Conservation (phyloP, 1,139 yeast genomes). For the Zhuliangozyma parablackwelliae region DNA sequence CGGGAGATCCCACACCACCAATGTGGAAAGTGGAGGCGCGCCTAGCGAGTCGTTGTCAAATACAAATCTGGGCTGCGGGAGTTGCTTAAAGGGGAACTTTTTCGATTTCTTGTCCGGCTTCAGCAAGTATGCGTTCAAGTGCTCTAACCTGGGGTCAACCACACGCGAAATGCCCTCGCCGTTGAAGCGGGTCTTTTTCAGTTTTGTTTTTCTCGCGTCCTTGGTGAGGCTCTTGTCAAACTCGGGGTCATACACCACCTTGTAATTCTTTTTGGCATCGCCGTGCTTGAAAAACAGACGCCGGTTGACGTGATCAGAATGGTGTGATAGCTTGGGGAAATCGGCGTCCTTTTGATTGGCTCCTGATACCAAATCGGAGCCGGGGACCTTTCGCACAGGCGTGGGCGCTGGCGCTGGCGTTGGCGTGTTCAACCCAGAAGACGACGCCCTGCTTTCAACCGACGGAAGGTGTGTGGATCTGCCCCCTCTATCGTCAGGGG, state of each 20-base stretch:
- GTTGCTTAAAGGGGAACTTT: constrained; percentile 41
- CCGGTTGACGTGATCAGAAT: constrained; percentile 18
- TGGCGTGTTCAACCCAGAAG: no score
- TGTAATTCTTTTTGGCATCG: constrained; percentile 30
- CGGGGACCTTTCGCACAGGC: no score
- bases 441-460: no score
- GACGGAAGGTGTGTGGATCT: no score
- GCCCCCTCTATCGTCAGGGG: no score
- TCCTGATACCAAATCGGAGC: constrained; percentile 24
- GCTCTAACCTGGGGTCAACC: constrained; percentile 34
- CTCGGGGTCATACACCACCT: constrained; percentile 60
- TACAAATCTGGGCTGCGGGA: constrained; percentile 50
- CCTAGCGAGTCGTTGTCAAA: constrained; percentile 75
- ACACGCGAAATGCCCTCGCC: constrained; percentile 24
- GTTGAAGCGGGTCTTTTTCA: constrained; percentile 33
- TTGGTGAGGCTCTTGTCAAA: constrained; percentile 23
- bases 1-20: constrained; percentile 65
- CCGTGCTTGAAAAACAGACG: constrained; percentile 11
- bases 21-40: constrained; percentile 65
- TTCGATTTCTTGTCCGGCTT: constrained; percentile 42
- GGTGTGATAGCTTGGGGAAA: constrained; percentile 29
- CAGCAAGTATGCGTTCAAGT: constrained; percentile 26
- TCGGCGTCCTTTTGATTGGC: constrained; percentile 28
- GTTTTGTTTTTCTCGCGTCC: constrained; percentile 31
- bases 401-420: no score